Percentiles rank a stretch among this genome's conserved stretches.
These are phyloP conservation scores for Taphrina flavorubra DNA, from an alignment of 1,139 yeast genomes.

Conservation along the genomic window DNA sequence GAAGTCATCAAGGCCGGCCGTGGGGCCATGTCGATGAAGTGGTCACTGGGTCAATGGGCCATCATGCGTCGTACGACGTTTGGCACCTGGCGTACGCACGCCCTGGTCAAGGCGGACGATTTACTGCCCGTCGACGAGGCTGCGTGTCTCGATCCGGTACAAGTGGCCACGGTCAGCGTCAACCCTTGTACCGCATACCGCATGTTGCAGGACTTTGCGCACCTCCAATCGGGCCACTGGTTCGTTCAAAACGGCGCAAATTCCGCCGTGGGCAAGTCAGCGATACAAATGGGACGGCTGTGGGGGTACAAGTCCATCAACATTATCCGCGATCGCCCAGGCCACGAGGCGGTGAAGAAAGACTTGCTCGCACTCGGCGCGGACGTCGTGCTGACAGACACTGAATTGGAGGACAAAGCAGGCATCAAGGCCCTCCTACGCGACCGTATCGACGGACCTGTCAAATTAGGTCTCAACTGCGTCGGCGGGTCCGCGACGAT, in stretches of 20 bases:
- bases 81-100: conserved; percentile 96
- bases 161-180: conserved; percentile 88
- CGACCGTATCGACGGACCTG: conserved; percentile 53
- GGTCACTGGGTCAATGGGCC: conserved; percentile 84
- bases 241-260: conserved; percentile 95
- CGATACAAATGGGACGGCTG: conserved; percentile 80
- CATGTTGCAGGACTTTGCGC: conserved; percentile 74
- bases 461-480: conserved; percentile 84
- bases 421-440: conserved; percentile 73
- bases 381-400: conserved; percentile 86
- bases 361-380: conserved; percentile 76
- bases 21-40: conserved; percentile 59
- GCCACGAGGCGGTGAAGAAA: conserved; percentile 66
- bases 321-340: conserved; percentile 83
- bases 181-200: conserved; percentile 93
- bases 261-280: conserved; percentile 94
- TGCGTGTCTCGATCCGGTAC: conserved; percentile 52
- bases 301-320: conserved; percentile 83
- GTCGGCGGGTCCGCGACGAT: conserved; percentile 90
- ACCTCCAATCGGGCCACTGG: conserved; percentile 80
- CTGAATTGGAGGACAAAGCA: conserved; percentile 71
- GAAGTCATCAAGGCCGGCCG: conserved; percentile 82
- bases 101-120: conserved; percentile 53
- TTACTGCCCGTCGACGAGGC: conserved; percentile 57
- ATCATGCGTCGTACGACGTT: conserved; percentile 80